Base-by-base conservation (phyloP, 1,284 basidiomycete species). In the Volvariella volvacea region DNA sequence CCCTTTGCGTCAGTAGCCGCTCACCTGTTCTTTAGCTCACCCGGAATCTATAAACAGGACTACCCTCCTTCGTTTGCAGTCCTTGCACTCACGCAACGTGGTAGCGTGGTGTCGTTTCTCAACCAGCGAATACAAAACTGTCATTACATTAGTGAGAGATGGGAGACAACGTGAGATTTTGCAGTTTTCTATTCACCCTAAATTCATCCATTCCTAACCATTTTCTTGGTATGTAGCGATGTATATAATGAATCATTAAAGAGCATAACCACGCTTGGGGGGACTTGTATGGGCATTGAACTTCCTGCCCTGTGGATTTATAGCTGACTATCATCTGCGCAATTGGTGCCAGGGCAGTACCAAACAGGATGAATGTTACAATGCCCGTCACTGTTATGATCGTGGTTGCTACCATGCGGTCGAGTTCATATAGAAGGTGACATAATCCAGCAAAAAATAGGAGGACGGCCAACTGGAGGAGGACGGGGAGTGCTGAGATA, bases 401-500 rank as follows among this genome's bases (percentile, higher is more conserved):
- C 7, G 19, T 8, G 21, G 20, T 21, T 8, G 39, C 17, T 9
- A 40, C 39, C 7, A 20, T 15, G 19, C 15, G 39, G 15, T 40
- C 20, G 12, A 17, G 14, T 40, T 20, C 39, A 46, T 54, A 55
- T 4, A 62, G 47, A 6, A 60, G 50, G 22, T 58, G 51, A 28
- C 60, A 15, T 14, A 52, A n/a, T 7, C 46, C 50, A 0, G 37
- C 41, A 28, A 50, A 52, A 41, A 52, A 52, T n/a, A 62, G 43
- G 12, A 60, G 49, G 8, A 62, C 45, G n/a, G 60, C 51, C 1
- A 55, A n/a, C 28, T 62, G 52, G 12, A 62, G 51, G 9, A 62
- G 44, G 12, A 62, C 43, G 3, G 59, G 59, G n/a, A 60, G 58
- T 14, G 52, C 42, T 3, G 48, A 43, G 40, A 62, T 53, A 30